Base-by-base conservation (phyloP, 1,139 yeast genomes). In the Yamadazyma dushanensis region DNA sequence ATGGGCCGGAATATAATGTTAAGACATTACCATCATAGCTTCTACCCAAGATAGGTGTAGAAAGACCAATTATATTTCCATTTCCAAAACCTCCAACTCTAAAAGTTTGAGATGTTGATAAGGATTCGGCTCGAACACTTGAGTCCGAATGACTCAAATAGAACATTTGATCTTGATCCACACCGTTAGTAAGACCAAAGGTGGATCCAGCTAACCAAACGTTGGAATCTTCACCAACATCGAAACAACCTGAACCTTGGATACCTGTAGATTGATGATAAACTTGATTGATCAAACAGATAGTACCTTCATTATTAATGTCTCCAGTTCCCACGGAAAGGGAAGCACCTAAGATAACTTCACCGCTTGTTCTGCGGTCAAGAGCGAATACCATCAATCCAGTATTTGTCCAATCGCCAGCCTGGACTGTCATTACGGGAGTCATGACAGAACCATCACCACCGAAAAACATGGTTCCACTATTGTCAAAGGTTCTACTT, bases 31-130 rank as follows among this genome's bases (percentile, higher is more conserved):
- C 47, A 26, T 45, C 22, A 22, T 51, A 39, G 8, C 37, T 35
- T 13, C 31, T 22, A 3, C 34, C 16, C 18, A 45, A 28, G 31
- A 58, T 42, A 8, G 59, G 43, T 18, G 46, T 17, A 29, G 42
- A 45, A 16, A 60, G 30, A 33, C 58, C 61, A 32, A 63, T 49
- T 11, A 41, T 38, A 36, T 63, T 63, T 5, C 62, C 59, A 35
- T 46, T 46, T 35, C 69, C 69, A 37, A 52, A 63, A 22, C 66
- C 66, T 21, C 53, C 54, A 18, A 63, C 66, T 2, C 40, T 52
- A 39, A 50, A 55, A 6, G 59, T 55, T 39, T 47, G 54, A 21
- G 50, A 18, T 6, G 38, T n/a, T 11, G 52, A 38, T 13, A 54
- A 25, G 4, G 52, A 50, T 18, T 46, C 49, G 11, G 53, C 57